Evolutionary conservation across 2,329 filamentous ascomycete genomes (phyloP).

Genomic region (Periglandula ipomoeae): DNA sequence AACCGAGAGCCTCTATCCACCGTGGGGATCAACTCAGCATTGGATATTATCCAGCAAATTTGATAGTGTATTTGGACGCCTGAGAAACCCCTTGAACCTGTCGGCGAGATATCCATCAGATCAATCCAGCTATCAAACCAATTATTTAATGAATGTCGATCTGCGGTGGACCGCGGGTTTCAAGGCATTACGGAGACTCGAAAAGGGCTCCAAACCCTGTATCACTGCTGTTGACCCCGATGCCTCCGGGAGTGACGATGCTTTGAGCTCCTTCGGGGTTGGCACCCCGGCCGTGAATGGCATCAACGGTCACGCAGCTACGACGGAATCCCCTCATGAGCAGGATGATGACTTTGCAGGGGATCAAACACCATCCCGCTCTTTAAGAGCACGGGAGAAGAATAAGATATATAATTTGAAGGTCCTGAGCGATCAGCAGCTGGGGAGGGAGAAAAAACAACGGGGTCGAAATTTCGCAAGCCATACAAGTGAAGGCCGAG

Average conservation of each 20-base stretch:
- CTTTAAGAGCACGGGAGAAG: slow-evolving; percentile 36
- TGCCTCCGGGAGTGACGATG: slow-evolving; percentile 15
- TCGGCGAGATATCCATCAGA: slow-evolving; percentile 17
- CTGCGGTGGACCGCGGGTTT: slow-evolving; percentile 37
- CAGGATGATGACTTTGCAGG: slow-evolving; percentile 36
- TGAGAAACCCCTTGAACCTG: slow-evolving; percentile 26
- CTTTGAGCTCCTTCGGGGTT: slow-evolving; percentile 15
- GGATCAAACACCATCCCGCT: slow-evolving; percentile 42
- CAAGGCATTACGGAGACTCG: slow-evolving; percentile 22
- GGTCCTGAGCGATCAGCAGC: slow-evolving; percentile 46
- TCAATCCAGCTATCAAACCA: slow-evolving; percentile 23
- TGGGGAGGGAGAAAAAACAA: slow-evolving; percentile 41
- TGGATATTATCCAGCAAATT: slow-evolving; percentile 35
- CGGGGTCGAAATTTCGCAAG: slow-evolving; percentile 16
- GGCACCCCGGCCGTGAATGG: slow-evolving; percentile 12
- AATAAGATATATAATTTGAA: slow-evolving; percentile 52
- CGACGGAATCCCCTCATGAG: slow-evolving; percentile 26
- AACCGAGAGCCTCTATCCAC: slow-evolving; percentile 10
- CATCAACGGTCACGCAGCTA: slow-evolving; percentile 11
- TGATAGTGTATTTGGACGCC: slow-evolving; percentile 31
- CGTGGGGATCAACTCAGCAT: slow-evolving; percentile 15
- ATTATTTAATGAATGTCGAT: slow-evolving; percentile 40
- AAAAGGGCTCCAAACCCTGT: slow-evolving; percentile 34
- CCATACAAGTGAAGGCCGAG: slow-evolving; percentile 28
- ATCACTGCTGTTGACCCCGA: slow-evolving; percentile 33